Evolutionary conservation across 2,329 filamentous ascomycete species (phyloP).

Genomic region (Leptographium wingfieldii): DNA sequence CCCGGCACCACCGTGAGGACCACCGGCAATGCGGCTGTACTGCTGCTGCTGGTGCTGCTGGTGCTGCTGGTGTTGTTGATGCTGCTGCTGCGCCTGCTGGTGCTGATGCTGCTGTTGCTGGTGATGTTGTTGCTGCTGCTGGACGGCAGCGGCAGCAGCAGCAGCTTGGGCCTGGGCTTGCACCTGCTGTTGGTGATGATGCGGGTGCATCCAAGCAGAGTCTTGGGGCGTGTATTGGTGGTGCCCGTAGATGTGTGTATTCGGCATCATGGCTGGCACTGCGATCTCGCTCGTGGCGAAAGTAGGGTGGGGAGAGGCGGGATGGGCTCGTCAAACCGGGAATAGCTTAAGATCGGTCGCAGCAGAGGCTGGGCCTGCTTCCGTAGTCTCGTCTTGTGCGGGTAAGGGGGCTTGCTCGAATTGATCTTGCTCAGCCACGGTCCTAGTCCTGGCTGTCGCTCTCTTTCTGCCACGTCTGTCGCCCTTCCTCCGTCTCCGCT

Average conservation of each 20-base stretch:
- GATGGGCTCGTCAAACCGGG: too few relatives aligned
- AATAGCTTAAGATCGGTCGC: too few relatives aligned
- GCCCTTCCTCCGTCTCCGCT: background rate
- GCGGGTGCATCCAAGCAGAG: constrained; percentile 55
- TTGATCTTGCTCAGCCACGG: too few relatives aligned
- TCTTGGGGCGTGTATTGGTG: constrained; percentile 55
- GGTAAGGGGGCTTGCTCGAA: background rate
- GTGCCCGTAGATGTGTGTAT: constrained; percentile 53
- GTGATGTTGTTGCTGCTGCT: constrained; percentile 32
- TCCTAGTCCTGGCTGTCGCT: too few relatives aligned
- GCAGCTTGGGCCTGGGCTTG: constrained; percentile 21
- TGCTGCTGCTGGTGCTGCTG: constrained; percentile 51
- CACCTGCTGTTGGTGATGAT: constrained; percentile 41
- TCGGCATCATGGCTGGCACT: constrained; percentile 40
- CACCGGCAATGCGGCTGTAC: constrained; percentile 56
- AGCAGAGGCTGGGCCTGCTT: too few relatives aligned
- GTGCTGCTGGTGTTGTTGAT: constrained; percentile 46
- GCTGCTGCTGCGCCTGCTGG: constrained; percentile 46
- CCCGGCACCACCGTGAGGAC: constrained; percentile 25
- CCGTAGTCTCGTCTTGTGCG: too few relatives aligned
- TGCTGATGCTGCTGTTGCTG: constrained; percentile 46
- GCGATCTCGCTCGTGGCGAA: background rate
- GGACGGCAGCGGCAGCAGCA: constrained; percentile 39
- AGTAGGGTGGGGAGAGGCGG: background rate
- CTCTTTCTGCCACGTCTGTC: background rate